Evolutionary conservation across 1,284 basidiomycete species (phyloP).

Genomic region (Cryptococcus sp.): DNA sequence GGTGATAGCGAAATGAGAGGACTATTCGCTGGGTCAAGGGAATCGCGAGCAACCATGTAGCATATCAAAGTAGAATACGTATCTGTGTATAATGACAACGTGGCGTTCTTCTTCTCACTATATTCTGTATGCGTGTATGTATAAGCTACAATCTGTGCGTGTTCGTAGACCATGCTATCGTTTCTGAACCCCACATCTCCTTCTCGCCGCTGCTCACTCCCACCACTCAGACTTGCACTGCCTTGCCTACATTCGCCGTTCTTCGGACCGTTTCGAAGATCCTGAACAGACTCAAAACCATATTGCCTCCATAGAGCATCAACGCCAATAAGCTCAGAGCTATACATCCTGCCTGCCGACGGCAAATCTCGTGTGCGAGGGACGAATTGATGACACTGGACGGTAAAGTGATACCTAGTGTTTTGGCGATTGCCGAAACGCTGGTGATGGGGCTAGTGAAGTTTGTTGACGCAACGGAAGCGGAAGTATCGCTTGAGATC

Average conservation of each 20-base stretch:
- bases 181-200: too few relatives aligned
- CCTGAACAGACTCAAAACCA: constrained; percentile 56
- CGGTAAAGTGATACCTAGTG: constrained; percentile 34
- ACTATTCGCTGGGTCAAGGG: too few relatives aligned
- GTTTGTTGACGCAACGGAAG: neutral
- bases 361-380: constrained; percentile 43
- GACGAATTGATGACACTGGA: constrained; percentile 16
- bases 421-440: constrained; percentile 9
- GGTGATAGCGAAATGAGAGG: neutral
- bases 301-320: constrained; percentile 52
- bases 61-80: too few relatives aligned
- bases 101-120: too few relatives aligned
- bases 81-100: too few relatives aligned
- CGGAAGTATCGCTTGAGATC: neutral
- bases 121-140: too few relatives aligned
- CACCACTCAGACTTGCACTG: constrained; percentile 9
- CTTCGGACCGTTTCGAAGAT: constrained; percentile 57
- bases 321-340: constrained; percentile 46
- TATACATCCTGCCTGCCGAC: constrained; percentile 52
- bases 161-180: too few relatives aligned
- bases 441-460: neutral
- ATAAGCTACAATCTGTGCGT: too few relatives aligned
- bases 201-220: too few relatives aligned
- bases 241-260: constrained; percentile 34
- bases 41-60: too few relatives aligned